These are phyloP conservation scores for Exophiala aquamarina DNA, from an alignment of 2,329 filamentous ascomycete genomes.

Conservation along the genomic window DNA sequence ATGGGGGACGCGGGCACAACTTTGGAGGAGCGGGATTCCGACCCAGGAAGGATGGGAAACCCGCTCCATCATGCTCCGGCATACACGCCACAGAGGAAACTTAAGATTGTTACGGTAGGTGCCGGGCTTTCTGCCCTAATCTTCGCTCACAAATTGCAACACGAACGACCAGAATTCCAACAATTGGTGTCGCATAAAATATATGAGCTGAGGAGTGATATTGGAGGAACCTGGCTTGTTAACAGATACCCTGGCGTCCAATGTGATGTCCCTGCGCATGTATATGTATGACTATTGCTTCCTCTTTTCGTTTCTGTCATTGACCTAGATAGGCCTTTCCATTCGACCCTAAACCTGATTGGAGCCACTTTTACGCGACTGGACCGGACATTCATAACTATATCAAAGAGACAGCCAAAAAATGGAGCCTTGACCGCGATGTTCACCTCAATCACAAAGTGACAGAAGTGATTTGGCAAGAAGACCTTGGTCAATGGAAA, in stretches of 20 bases:
- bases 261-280: constrained; percentile 52
- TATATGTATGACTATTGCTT: constrained; percentile 39
- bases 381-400: constrained; percentile 68
- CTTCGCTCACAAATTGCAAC: constrained; percentile 3
- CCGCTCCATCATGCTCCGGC: not conserved
- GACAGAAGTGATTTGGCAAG: constrained; percentile 57
- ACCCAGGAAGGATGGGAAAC: not conserved
- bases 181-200: not conserved
- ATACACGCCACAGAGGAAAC: constrained; percentile 8
- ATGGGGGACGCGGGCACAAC: too few relatives aligned
- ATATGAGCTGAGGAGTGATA: not conserved
- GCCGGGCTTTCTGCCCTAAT: constrained; percentile 1
- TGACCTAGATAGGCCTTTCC: constrained; percentile 41
- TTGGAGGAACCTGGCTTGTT: constrained; percentile 24
- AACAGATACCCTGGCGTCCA: constrained; percentile 40
- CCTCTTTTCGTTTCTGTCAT: not conserved
- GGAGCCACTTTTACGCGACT: constrained; percentile 67
- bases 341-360: constrained; percentile 67
- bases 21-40: too few relatives aligned
- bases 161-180: constrained; percentile 4
- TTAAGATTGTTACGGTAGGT: constrained; percentile 1
- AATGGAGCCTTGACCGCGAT: constrained; percentile 64
- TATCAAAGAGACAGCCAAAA: constrained; percentile 61
- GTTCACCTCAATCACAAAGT: constrained; percentile 59
- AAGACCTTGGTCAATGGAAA: constrained; percentile 54